Percentiles rank a stretch among this genome's conserved stretches.
Evolutionary conservation across 805 yeast species (phyloP).

Genomic region (Groenewaldozyma tartarivorans): DNA sequence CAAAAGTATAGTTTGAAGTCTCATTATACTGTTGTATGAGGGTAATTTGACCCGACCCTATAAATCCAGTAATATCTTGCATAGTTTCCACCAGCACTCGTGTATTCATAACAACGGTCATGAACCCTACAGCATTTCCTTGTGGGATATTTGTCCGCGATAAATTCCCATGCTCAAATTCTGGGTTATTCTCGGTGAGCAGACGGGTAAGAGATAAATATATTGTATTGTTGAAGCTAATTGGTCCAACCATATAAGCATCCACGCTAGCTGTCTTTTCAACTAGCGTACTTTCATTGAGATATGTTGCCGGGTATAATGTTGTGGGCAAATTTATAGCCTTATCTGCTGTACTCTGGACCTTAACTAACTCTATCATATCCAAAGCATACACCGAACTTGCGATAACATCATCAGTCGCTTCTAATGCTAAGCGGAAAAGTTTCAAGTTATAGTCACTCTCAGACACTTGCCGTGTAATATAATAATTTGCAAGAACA

Average conservation of each 20-base stretch:
- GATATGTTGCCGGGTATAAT: constrained; percentile 10
- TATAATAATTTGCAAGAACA: constrained; percentile 43
- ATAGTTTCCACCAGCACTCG: constrained; percentile 32
- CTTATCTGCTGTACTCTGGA: neutral
- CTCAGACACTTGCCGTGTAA: constrained; percentile 1
- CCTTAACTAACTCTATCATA: constrained; percentile 1
- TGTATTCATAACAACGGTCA: constrained; percentile 50
- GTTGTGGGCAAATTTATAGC: constrained; percentile 5
- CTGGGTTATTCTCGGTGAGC: constrained; percentile 15
- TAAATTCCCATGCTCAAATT: constrained; percentile 9
- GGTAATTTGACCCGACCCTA: neutral
- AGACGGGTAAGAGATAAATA: constrained; percentile 15
- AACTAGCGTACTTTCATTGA: constrained; percentile 1
- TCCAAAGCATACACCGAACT: constrained; percentile 12
- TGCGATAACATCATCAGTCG: constrained; percentile 17
- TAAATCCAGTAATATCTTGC: constrained; percentile 25
- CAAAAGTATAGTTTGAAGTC: constrained; percentile 7
- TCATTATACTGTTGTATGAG: neutral
- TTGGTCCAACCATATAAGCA: constrained; percentile 17
- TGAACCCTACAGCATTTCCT: constrained; percentile 39
- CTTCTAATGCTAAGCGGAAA: constrained; percentile 15
- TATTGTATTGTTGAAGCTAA: constrained; percentile 4
- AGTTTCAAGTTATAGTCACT: constrained; percentile 5
- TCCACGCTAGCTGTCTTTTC: constrained; percentile 3
- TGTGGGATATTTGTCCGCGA: constrained; percentile 4